Evolutionary conservation across 768 basidiomycete species (phyloP).

Genomic region (Termitomyces sp.): DNA sequence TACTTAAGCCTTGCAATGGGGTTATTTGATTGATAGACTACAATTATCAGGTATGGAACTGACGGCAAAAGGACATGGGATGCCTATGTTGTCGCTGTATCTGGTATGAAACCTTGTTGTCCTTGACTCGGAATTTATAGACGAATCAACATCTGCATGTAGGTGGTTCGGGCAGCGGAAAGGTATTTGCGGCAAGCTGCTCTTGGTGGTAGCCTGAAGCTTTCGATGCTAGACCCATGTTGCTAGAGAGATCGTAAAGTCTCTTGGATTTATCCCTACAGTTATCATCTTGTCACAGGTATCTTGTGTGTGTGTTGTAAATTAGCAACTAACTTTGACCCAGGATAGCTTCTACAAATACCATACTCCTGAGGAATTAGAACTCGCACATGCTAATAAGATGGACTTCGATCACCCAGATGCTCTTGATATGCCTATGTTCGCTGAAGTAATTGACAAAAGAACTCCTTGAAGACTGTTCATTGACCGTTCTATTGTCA

Average conservation of each 20-base stretch:
- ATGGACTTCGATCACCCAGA: slow-evolving; percentile 91
- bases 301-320: not conserved
- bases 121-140: not conserved
- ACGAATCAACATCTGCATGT: not conserved
- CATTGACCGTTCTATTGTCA: slow-evolving; percentile 22
- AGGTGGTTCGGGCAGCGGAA: slow-evolving; percentile 88
- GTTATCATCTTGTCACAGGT: slow-evolving; percentile 92
- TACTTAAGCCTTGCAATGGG: slow-evolving; percentile 20
- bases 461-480: not conserved
- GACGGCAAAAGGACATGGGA: slow-evolving; percentile 64
- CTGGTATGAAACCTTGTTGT: slow-evolving; percentile 44
- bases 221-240: slow-evolving; percentile 64
- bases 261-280: slow-evolving; percentile 79
- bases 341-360: slow-evolving; percentile 94
- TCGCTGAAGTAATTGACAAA: slow-evolving; percentile 50
- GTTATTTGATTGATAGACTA: slow-evolving; percentile 7
- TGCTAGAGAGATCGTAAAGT: slow-evolving; percentile 73
- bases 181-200: slow-evolving; percentile 39
- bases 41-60: slow-evolving; percentile 60
- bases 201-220: slow-evolving; percentile 2
- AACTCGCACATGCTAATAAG: slow-evolving; percentile 74
- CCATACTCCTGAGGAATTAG: slow-evolving; percentile 74
- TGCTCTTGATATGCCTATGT: slow-evolving; percentile 86
- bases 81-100: slow-evolving; percentile 83
- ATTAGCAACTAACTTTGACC: not conserved